Conservation (phyloP, 768 basidiomycete species). For the Pleurotus cornucopiae region DNA sequence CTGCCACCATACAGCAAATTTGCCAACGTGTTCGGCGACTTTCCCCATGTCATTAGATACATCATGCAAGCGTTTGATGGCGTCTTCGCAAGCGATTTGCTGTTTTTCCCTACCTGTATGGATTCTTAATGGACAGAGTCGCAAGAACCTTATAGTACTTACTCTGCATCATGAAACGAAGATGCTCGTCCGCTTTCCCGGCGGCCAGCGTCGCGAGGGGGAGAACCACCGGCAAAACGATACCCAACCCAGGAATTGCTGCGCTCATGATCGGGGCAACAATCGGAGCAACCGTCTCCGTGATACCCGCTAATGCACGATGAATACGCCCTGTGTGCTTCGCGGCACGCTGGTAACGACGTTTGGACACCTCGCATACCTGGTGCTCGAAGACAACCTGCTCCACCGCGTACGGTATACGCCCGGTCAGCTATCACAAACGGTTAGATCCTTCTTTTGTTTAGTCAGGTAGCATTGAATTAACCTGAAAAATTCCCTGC, state of each 20-base stretch:
- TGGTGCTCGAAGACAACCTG: constrained; percentile 2
- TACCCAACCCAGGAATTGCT: constrained; percentile 2
- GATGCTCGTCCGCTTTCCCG: background rate
- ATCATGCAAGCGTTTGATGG: background rate
- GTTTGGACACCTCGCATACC: background rate
- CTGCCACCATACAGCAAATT: constrained; percentile 3
- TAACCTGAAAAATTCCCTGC: constrained; percentile 2
- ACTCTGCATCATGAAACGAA: background rate
- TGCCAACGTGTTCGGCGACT: constrained; percentile 4
- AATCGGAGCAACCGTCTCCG: background rate
- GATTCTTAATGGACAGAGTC: background rate
- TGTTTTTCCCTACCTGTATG: background rate
- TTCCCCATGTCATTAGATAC: constrained; percentile 2
- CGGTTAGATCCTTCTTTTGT: no score
- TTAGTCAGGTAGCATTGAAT: no score
- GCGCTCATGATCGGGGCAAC: constrained; percentile 3
- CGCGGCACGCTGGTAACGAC: background rate
- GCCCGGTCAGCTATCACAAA: background rate
- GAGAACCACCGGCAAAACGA: background rate
- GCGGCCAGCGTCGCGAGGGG: constrained; percentile 2
- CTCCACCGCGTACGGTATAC: constrained; percentile 4
- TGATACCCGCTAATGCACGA: background rate
- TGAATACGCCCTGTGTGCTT: background rate
- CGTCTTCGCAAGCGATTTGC: background rate
- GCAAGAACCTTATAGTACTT: background rate